phyloP scores from a whole-genome alignment of 2,329 filamentous ascomycete genomes.

The Paecilomyces sp. region DNA sequence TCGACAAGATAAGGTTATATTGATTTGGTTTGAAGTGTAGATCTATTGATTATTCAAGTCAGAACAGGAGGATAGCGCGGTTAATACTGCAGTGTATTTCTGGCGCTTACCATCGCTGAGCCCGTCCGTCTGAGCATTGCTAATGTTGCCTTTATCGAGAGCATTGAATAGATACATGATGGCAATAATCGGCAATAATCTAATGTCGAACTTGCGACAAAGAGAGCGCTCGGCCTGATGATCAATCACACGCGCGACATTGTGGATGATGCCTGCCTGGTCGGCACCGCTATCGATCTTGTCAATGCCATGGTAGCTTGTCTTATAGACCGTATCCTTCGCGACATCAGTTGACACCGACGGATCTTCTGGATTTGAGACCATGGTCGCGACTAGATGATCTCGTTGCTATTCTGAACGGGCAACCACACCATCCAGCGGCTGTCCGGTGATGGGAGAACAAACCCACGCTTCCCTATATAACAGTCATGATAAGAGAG shows the following conservation, averaged over 20 bases:
- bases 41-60: conserved; percentile 18
- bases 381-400: neutral
- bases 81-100: neutral
- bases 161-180: conserved; percentile 55
- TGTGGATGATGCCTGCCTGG: conserved; percentile 13
- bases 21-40: conserved; percentile 55
- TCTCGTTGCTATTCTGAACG: neutral
- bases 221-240: conserved; percentile 42
- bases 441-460: neutral
- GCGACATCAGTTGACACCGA: neutral
- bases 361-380: neutral
- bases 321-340: neutral
- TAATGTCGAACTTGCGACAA: conserved; percentile 46
- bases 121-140: conserved; percentile 52
- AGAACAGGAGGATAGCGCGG: no score
- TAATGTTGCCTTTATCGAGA: conserved; percentile 44
- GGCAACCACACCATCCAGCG: neutral
- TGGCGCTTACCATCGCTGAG: conserved; percentile 30
- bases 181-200: conserved; percentile 50
- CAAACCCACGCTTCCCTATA: neutral
- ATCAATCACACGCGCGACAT: conserved; percentile 31
- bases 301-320: neutral
- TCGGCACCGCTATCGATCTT: conserved; percentile 3
- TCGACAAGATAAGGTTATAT: conserved; percentile 62
- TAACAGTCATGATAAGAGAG: neutral